Conservation (phyloP, 176 grass and related monocot species). For the Canna indica region DNA sequence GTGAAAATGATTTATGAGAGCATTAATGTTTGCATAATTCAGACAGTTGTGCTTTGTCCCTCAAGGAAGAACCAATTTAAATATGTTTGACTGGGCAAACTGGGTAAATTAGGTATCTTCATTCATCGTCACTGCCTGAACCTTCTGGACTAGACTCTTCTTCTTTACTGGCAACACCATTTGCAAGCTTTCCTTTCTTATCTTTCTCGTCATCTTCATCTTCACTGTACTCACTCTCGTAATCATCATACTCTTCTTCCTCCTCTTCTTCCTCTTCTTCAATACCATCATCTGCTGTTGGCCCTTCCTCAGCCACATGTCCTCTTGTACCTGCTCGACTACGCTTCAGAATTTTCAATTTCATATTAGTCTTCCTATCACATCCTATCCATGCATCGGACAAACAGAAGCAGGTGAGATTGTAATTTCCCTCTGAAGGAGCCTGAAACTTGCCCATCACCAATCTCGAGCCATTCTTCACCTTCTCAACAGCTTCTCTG, state of each 20-base stretch:
- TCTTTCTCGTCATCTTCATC: constrained; percentile 75
- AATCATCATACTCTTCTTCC: constrained; percentile 89
- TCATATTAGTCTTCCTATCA: constrained; percentile 75
- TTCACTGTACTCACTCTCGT: constrained; percentile 95
- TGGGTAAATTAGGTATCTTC: not conserved
- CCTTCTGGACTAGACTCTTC: constrained; percentile 8
- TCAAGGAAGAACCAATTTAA: not conserved
- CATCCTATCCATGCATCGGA: constrained; percentile 78
- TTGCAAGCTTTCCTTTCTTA: constrained; percentile 47
- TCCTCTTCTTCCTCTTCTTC: constrained; percentile 98
- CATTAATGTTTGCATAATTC: not conserved
- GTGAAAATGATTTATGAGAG: not conserved
- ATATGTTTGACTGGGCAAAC: not conserved
- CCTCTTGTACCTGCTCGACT: constrained; percentile 63
- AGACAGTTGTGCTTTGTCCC: not conserved
- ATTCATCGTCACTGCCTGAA: constrained; percentile 15
- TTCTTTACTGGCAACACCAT: constrained; percentile 26
- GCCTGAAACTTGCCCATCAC: constrained; percentile 95
- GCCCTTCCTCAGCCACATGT: constrained; percentile 57
- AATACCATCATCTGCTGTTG: constrained; percentile 50
- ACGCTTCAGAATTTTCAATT: constrained; percentile 76
- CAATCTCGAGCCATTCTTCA: constrained; percentile 76
- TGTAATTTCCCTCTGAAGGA: constrained; percentile 68
- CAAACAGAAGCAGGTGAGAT: constrained; percentile 59
- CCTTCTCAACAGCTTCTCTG: constrained; percentile 71